Conservation (phyloP, 331 rosid species). For the Rosa hybrid region DNA sequence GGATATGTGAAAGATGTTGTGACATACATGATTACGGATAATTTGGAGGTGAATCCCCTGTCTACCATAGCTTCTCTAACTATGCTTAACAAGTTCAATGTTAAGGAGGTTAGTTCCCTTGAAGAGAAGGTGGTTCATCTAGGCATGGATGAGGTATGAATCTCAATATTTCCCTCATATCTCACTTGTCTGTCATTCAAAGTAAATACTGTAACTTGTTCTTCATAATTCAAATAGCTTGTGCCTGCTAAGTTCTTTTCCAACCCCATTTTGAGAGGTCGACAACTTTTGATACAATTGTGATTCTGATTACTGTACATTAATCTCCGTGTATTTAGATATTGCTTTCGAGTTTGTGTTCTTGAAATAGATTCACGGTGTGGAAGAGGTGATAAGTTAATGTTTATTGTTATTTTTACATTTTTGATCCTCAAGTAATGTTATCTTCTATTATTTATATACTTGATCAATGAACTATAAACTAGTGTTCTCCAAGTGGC, state of each 20-base stretch:
- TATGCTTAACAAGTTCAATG: neutral
- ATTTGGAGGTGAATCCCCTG: slow-evolving; percentile 14
- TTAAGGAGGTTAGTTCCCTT: slow-evolving; percentile 6
- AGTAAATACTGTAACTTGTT: neutral
- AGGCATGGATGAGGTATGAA: neutral
- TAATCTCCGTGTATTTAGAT: neutral
- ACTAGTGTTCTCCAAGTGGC: too few species aligned
- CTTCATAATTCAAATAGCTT: neutral
- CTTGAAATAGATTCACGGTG: neutral
- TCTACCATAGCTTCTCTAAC: neutral
- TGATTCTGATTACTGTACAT: neutral
- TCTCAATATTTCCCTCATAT: neutral
- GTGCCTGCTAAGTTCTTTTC: neutral
- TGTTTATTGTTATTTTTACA: neutral
- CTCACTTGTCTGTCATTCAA: neutral
- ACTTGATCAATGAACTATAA: neutral
- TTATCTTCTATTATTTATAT: neutral
- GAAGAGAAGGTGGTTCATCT: slow-evolving; percentile 18
- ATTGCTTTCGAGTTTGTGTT: neutral
- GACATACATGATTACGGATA: slow-evolving; percentile 26
- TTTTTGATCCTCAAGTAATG: too few species aligned
- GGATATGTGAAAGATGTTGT: slow-evolving; percentile 24
- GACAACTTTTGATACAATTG: neutral
- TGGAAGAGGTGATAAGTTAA: neutral
- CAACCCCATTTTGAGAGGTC: neutral